Evolutionary conservation across 129 eudicot species (phyloP).

Genomic region (Helichrysum umbraculigerum): DNA sequence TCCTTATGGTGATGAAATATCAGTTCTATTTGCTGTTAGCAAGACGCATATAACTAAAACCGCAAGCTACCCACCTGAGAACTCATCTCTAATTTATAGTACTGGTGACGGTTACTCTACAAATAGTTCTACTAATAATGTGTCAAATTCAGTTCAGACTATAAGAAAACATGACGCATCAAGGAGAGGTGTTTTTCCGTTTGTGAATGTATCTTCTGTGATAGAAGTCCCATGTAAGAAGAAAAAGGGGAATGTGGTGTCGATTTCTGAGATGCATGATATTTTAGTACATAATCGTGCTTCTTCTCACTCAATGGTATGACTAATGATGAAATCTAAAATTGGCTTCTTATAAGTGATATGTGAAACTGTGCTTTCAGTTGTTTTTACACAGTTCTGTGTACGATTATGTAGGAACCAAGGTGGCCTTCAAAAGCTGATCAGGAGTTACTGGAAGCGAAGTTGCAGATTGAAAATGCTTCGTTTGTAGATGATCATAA

Average conservation of each 20-base stretch:
- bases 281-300: conserved; percentile 38
- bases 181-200: neutral
- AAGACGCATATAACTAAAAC: conserved; percentile 18
- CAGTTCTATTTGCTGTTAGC: conserved; percentile 38
- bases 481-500: conserved; percentile 24
- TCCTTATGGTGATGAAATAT: conserved; percentile 46
- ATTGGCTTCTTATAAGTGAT: neutral
- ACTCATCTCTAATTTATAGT: neutral
- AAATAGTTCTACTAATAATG: conserved; percentile 2
- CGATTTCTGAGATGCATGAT: conserved; percentile 48
- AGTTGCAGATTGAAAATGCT: conserved; percentile 39
- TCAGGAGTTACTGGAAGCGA: conserved; percentile 40
- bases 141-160: neutral
- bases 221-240: conserved; percentile 26
- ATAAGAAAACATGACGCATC: conserved; percentile 11
- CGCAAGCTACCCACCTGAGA: conserved; percentile 12
- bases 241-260: conserved; percentile 27
- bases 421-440: conserved; percentile 45
- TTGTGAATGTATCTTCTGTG: conserved; percentile 17
- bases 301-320: conserved; percentile 42
- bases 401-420: conserved; percentile 34
- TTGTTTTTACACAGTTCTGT: neutral
- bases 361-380: conserved; percentile 1
- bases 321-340: neutral
- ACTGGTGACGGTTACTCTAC: neutral